Evolutionary conservation across 2,329 filamentous ascomycete species (phyloP).

Genomic region (Diaporthe helianthi): DNA sequence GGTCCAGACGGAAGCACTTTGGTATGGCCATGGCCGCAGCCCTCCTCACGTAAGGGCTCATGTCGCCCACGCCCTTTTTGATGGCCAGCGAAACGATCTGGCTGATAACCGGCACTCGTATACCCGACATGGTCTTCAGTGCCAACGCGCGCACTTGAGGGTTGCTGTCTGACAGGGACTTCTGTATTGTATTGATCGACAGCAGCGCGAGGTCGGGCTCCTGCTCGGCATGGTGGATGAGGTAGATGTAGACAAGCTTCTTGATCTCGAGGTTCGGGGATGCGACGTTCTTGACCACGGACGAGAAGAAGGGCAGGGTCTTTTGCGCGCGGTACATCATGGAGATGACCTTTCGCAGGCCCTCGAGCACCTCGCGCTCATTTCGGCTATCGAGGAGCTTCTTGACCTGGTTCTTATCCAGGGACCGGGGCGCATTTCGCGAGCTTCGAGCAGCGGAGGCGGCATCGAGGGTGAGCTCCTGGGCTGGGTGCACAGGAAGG

Average conservation of each 20-base stretch:
- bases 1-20: constrained; percentile 93
- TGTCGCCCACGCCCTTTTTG: constrained; percentile 90
- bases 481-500: constrained; percentile 62
- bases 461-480: constrained; percentile 96
- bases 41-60: constrained; percentile 93
- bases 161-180: constrained; percentile 91
- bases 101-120: constrained; percentile 95
- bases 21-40: constrained; percentile 93
- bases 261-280: constrained; percentile 94
- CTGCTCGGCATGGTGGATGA: constrained; percentile 94
- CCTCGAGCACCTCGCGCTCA: constrained; percentile 92
- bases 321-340: constrained; percentile 95
- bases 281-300: constrained; percentile 96
- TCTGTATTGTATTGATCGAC: constrained; percentile 98
- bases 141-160: constrained; percentile 91
- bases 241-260: constrained; percentile 98
- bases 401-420: constrained; percentile 86
- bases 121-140: constrained; percentile 95
- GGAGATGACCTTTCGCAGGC: constrained; percentile 84
- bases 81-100: constrained; percentile 97
- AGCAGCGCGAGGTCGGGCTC: constrained; percentile 94
- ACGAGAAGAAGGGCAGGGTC: constrained; percentile 93
- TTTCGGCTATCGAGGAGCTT: constrained; percentile 93
- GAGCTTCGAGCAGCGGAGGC: constrained; percentile 82
- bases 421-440: constrained; percentile 66